Percentiles rank a stretch among this genome's conserved stretches.
Conservation (phyloP, 148 eudicot genomes). For the Arctostaphylos glauca region DNA sequence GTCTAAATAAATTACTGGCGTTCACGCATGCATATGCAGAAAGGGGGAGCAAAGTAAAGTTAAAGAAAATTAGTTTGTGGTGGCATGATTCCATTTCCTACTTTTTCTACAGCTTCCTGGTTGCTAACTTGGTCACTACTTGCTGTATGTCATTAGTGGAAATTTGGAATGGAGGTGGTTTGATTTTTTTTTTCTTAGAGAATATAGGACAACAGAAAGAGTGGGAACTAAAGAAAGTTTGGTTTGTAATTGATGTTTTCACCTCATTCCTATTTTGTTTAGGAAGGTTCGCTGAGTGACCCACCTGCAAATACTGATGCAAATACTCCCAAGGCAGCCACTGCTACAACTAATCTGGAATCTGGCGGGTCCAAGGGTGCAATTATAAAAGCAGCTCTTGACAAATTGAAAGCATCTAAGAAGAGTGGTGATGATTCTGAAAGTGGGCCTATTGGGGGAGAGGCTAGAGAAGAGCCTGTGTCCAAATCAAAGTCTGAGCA, state of each 20-base stretch:
- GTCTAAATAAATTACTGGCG: too few relatives aligned
- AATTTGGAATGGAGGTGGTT: not conserved
- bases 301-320: slow-evolving; percentile 41
- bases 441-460: slow-evolving; percentile 34
- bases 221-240: not conserved
- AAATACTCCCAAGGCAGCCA: slow-evolving; percentile 36
- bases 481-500: slow-evolving; percentile 47
- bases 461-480: slow-evolving; percentile 49
- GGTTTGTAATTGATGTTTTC: not conserved
- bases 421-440: slow-evolving; percentile 64
- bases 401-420: slow-evolving; percentile 67
- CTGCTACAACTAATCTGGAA: slow-evolving; percentile 34
- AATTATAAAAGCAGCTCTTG: slow-evolving; percentile 43
- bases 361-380: slow-evolving; percentile 52
- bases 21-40: too few relatives aligned
- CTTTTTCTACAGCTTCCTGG: not conserved
- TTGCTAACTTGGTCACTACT: not conserved
- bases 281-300: slow-evolving; percentile 61
- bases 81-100: not conserved
- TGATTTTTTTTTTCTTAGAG: not conserved
- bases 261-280: slow-evolving; percentile 7
- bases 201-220: not conserved
- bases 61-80: not conserved
- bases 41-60: not conserved
- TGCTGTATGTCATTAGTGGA: not conserved